These are phyloP conservation scores for Sclerotinia nivalis DNA, from an alignment of 2,329 filamentous ascomycete genomes.

Conservation along the genomic window DNA sequence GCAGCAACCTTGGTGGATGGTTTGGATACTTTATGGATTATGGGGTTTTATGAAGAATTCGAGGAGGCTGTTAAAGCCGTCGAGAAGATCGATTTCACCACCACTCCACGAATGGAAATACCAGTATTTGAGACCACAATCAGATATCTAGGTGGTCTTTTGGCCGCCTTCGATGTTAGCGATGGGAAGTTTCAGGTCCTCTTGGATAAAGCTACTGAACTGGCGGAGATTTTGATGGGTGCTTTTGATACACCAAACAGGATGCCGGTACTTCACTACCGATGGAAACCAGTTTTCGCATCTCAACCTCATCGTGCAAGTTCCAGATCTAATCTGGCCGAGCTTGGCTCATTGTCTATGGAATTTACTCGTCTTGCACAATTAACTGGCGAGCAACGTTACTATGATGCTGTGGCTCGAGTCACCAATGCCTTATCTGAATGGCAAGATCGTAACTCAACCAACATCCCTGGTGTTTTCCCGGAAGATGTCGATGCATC, in stretches of 20 bases:
- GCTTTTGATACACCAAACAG: slow-evolving; percentile 87
- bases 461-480: slow-evolving; percentile 74
- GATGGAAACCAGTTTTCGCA: slow-evolving; percentile 68
- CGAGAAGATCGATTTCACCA: slow-evolving; percentile 79
- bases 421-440: slow-evolving; percentile 79
- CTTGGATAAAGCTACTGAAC: slow-evolving; percentile 69
- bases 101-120: slow-evolving; percentile 64
- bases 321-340: slow-evolving; percentile 55
- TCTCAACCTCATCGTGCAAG: slow-evolving; percentile 64
- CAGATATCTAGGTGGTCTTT: slow-evolving; percentile 81
- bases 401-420: slow-evolving; percentile 86
- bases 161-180: slow-evolving; percentile 85
- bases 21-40: slow-evolving; percentile 84
- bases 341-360: slow-evolving; percentile 70
- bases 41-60: slow-evolving; percentile 77
- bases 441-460: slow-evolving; percentile 66
- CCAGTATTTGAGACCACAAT: slow-evolving; percentile 94
- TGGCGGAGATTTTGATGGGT: slow-evolving; percentile 70
- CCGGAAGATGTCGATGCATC: slow-evolving; percentile 75
- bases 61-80: slow-evolving; percentile 72
- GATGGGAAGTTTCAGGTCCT: slow-evolving; percentile 66
- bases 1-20: slow-evolving; percentile 83
- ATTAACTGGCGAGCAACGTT: slow-evolving; percentile 76
- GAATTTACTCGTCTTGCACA: slow-evolving; percentile 90
- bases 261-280: slow-evolving; percentile 82